Percentiles rank a stretch among this genome's conserved stretches.
phyloP scores from a whole-genome alignment of 1,284 basidiomycete genomes.

The Caloboletus firmus region DNA sequence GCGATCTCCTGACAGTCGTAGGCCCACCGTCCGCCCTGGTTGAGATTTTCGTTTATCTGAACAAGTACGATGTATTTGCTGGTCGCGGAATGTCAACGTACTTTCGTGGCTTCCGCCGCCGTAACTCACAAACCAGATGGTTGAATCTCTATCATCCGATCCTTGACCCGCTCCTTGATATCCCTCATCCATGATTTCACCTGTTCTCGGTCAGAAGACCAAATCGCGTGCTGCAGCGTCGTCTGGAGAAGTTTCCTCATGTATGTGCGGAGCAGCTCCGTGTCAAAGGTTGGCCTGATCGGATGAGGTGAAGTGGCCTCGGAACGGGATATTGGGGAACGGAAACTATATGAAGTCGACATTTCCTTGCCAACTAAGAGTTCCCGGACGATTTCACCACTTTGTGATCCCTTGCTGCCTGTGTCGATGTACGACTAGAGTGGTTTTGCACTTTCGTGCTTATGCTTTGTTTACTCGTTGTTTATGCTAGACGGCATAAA shows the following conservation, averaged over 20 bases:
- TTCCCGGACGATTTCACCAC: background rate
- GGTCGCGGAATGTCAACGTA: constrained; percentile 21
- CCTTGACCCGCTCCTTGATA: constrained; percentile 77
- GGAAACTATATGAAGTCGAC: constrained; percentile 32
- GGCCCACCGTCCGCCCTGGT: constrained; percentile 73
- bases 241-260: constrained; percentile 75
- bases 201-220: constrained; percentile 67
- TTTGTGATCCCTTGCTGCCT: background rate
- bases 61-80: constrained; percentile 84
- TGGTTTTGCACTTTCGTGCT: background rate
- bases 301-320: constrained; percentile 34
- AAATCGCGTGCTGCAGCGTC: constrained; percentile 61
- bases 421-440: background rate
- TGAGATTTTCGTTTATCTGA: constrained; percentile 77
- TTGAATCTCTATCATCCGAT: constrained; percentile 78
- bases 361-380: constrained; percentile 10
- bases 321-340: constrained; percentile 37
- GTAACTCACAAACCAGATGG: constrained; percentile 73
- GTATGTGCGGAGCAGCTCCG: constrained; percentile 69
- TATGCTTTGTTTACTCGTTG: constrained; percentile 23
- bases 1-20: constrained; percentile 1
- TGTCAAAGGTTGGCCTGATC: constrained; percentile 59
- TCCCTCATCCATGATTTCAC: constrained; percentile 77
- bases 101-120: background rate
- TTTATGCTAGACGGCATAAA: constrained; percentile 15